These are phyloP conservation scores for Annulohypoxylon maeteangense DNA, from an alignment of 495 filamentous ascomycete species.

Conservation along the genomic window DNA sequence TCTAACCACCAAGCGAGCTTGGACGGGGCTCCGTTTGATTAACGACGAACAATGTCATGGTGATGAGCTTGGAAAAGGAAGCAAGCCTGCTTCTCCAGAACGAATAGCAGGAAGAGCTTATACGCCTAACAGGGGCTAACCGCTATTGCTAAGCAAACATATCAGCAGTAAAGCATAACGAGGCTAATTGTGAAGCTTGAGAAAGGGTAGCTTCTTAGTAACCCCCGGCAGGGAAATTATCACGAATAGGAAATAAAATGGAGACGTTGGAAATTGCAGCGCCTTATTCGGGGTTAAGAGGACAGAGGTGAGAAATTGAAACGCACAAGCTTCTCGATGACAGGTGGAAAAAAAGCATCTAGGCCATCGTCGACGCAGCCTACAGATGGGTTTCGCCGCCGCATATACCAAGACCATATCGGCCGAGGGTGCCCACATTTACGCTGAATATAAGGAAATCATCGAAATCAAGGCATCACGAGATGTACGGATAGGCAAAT, in stretches of 20 bases:
- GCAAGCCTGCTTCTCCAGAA: background rate
- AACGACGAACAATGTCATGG: slow-evolving; percentile 1
- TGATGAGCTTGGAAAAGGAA: background rate
- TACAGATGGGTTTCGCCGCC: background rate
- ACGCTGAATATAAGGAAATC: slow-evolving; percentile 28
- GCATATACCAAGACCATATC: slow-evolving; percentile 1
- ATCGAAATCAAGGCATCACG: slow-evolving; percentile 1
- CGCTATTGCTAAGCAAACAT: slow-evolving; percentile 11
- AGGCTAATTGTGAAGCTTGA: background rate
- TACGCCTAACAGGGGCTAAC: slow-evolving; percentile 1
- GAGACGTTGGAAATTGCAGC: background rate
- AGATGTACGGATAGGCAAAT: background rate
- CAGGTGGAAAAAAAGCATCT: background rate
- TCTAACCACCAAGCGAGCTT: slow-evolving; percentile 7
- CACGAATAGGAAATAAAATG: slow-evolving; percentile 7
- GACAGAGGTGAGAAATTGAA: background rate
- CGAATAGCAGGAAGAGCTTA: background rate
- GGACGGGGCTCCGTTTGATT: slow-evolving; percentile 4
- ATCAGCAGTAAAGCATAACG: slow-evolving; percentile 1
- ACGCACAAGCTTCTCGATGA: background rate
- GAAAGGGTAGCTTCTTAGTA: slow-evolving; percentile 13
- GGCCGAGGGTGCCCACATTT: slow-evolving; percentile 31
- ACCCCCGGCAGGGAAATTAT: slow-evolving; percentile 10
- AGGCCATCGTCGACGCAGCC: slow-evolving; percentile 7
- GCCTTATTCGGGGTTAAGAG: background rate